Conservation (phyloP, 1,284 basidiomycete genomes). For the Heterobasidion parviporum region DNA sequence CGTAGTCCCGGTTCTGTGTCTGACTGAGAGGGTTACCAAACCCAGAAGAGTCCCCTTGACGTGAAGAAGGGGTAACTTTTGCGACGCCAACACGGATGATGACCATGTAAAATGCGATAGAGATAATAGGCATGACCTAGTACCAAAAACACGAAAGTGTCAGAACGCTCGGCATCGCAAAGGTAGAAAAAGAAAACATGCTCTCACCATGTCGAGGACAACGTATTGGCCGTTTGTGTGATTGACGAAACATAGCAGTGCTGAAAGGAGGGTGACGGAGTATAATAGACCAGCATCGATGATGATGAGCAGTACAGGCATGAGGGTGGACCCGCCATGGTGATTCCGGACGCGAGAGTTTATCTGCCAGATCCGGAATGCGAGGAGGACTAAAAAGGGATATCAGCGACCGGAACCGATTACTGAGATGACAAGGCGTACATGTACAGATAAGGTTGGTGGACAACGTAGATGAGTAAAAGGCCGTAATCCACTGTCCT, state of each 20-base stretch:
- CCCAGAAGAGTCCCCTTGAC: neutral
- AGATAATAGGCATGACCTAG: constrained; percentile 20
- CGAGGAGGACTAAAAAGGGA: constrained; percentile 14
- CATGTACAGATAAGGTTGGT: constrained; percentile 23
- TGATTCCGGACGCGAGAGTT: constrained; percentile 12
- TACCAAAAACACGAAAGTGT: neutral
- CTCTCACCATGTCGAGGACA: constrained; percentile 23
- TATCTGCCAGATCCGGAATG: constrained; percentile 19
- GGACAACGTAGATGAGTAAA: constrained; percentile 20
- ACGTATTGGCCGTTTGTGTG: constrained; percentile 24
- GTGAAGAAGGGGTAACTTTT: constrained; percentile 3
- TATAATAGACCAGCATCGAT: constrained; percentile 26
- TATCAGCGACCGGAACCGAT: neutral
- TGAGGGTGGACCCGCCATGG: constrained; percentile 11
- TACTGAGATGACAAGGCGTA: constrained; percentile 7
- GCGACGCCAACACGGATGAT: constrained; percentile 18
- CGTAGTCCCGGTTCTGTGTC: neutral
- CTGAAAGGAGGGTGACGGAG: constrained; percentile 22
- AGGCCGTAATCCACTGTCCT: constrained; percentile 22
- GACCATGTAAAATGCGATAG: constrained; percentile 22
- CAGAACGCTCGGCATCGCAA: neutral
- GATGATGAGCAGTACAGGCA: constrained; percentile 20
- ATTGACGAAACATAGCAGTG: constrained; percentile 22
- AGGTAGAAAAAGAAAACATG: neutral
- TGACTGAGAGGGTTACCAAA: neutral